Base-by-base conservation (phyloP, 345 rosid genomes). In the Populus simonii region DNA sequence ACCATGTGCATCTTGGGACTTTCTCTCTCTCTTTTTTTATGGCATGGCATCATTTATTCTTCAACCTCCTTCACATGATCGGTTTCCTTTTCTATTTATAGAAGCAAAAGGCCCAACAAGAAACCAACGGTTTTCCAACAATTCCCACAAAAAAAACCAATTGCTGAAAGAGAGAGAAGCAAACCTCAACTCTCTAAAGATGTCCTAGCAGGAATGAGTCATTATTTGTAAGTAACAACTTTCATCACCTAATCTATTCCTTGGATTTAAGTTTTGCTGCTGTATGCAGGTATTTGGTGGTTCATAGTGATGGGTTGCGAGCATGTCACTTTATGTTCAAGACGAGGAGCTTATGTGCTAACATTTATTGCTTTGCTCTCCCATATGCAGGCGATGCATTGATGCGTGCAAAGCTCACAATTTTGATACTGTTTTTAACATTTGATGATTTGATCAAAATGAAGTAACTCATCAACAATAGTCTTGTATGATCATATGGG, bases 121-220 rank as follows among this genome's bases (percentile, higher is more conserved):
- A 61, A 57, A 43, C 70, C 80, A 6, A 91, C 88, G 83, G 77
- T 79, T 59, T 71, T 90, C 79, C 94, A 91, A 22, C 86, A 88
- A 59, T 91, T 93, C 76, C 86, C 85, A 20, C 98, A 91, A 89
- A 93, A 83, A 82, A 84, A 84, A 79, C 89, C 97, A 41, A 87
- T 95, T 27, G 83, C 76, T 36, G 85, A 84, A 75, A 62, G 83
- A 35, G 72, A 84, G 78, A 76, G 87, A 80, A 84, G 83, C 74
- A 92, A 90, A 76, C 85, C 90, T 59, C 78, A 78, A 63, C 91
- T 95, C 73, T 92, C 99, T 20, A 84, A 85, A 51, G 97, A 92
- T 57, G 33, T 91, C 70, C 85, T 93, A 59, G 87, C 93, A 61
- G 92, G 89, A 90, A 91, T 91, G 76, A 90, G 93, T 73, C 13